Conservation (phyloP, 176 grass and related monocot genomes). For the Cenchrus americanus region DNA sequence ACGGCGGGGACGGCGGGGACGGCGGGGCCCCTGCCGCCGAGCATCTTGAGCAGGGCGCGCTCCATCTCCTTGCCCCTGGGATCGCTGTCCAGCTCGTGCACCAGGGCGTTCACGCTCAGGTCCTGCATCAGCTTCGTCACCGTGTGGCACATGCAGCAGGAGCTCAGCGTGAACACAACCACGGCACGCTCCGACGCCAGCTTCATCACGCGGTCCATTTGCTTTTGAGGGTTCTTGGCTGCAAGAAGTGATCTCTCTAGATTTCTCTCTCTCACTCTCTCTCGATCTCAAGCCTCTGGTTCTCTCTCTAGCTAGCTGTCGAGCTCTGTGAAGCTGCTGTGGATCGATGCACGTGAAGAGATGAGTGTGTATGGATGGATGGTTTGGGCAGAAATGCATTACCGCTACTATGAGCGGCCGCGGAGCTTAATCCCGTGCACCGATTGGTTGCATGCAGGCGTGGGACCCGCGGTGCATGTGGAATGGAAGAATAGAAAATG, state of each 20-base stretch:
- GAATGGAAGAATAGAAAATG: no score
- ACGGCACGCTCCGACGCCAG: slow-evolving; percentile 64
- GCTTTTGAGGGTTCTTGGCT: not conserved
- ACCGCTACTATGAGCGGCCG: no score
- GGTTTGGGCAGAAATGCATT: no score
- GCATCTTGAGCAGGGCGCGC: slow-evolving; percentile 45
- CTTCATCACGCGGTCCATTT: not conserved
- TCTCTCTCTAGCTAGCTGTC: not conserved
- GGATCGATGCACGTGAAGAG: not conserved
- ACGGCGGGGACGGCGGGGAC: slow-evolving; percentile 53
- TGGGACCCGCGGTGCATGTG: no score
- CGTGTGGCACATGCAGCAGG: slow-evolving; percentile 87
- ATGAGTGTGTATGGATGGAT: not conserved
- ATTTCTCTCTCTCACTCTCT: not conserved
- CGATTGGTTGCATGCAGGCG: no score
- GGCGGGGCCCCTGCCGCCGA: slow-evolving; percentile 28
- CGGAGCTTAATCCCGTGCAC: no score
- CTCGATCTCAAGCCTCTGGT: not conserved
- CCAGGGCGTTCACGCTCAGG: slow-evolving; percentile 55
- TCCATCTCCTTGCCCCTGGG: slow-evolving; percentile 63
- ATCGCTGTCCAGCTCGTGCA: slow-evolving; percentile 66
- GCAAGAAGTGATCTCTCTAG: not conserved
- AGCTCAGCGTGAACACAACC: slow-evolving; percentile 78
- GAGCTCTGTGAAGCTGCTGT: not conserved
- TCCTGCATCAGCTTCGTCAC: slow-evolving; percentile 61